Conservation (phyloP, 2,329 filamentous ascomycete genomes). For the Sphaerulina populicola region DNA sequence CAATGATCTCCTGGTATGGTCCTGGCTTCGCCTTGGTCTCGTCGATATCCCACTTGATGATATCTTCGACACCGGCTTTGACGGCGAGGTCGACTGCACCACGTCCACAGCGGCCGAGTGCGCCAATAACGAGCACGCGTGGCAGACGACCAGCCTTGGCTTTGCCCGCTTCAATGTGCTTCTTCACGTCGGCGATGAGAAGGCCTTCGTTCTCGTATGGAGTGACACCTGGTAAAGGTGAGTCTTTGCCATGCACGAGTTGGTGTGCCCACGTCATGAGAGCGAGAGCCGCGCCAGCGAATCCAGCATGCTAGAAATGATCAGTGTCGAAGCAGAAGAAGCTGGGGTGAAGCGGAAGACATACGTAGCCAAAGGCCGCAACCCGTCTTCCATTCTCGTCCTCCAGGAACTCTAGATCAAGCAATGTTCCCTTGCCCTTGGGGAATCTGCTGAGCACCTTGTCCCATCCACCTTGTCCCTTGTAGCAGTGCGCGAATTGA, state of each 20-base stretch:
- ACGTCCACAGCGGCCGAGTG: slow-evolving; percentile 64
- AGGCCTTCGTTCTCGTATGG: slow-evolving; percentile 66
- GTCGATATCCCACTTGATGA: slow-evolving; percentile 67
- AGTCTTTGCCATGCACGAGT: slow-evolving; percentile 57
- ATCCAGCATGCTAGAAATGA: slow-evolving; percentile 60
- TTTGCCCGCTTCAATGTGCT: slow-evolving; percentile 57
- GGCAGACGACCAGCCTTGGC: slow-evolving; percentile 61
- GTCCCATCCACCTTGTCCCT: slow-evolving; percentile 64
- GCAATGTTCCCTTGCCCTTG: slow-evolving; percentile 64
- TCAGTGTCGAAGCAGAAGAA: not conserved
- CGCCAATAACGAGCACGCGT: slow-evolving; percentile 75
- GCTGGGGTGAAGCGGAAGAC: not conserved
- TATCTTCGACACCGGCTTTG: slow-evolving; percentile 64
- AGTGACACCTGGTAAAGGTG: slow-evolving; percentile 57
- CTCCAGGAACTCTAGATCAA: slow-evolving; percentile 80
- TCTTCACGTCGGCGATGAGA: slow-evolving; percentile 66
- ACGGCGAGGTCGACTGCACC: slow-evolving; percentile 75
- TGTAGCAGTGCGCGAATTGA: slow-evolving; percentile 36
- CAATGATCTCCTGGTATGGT: slow-evolving; percentile 32
- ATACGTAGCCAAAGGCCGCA: slow-evolving; percentile 55
- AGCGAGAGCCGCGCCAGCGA: slow-evolving; percentile 54
- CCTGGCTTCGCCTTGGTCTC: slow-evolving; percentile 61
- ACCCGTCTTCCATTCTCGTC: slow-evolving; percentile 63
- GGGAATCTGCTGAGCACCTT: slow-evolving; percentile 71
- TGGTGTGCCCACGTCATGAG: slow-evolving; percentile 79